Base-by-base conservation (phyloP, 805 yeast genomes). In the Sugiyamaella marilandica region DNA sequence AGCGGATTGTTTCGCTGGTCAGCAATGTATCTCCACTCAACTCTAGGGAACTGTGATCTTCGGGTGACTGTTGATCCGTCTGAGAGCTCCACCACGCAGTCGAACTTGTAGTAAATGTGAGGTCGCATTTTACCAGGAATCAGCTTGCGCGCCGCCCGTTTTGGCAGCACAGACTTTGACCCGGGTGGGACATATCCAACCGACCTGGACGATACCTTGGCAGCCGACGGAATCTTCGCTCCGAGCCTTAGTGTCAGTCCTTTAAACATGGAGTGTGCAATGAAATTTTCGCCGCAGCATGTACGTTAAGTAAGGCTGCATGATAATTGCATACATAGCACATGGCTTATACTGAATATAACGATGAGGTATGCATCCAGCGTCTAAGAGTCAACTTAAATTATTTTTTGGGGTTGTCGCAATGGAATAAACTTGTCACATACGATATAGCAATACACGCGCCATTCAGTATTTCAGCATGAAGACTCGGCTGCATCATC, bases 21-120 rank as follows among this genome's bases (percentile, higher is more conserved):
- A 49, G 83, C 81, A 61, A 94, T 80, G 80, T 89, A 81, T 67
- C 94, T 77, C 62, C 87, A 74, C 64, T 94, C 97, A 50, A 80
- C 84, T 62, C 88, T 86, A 10, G 99, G 99, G 55, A 82, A 88
- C 59, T 87, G 95, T 0, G 96, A 82, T 62, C 87, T 79, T 70
- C 99, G 80, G 34, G 74, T 74, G 33, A 90, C 75, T 1, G 95
- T 96, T 31, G 97, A 86, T 1, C 99, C 99, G 67, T 94, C 99
- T 59, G 95, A 85, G 54, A 91, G 77, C 70, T 92, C 96, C n/a
- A 94, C 91, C 35, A 78, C 70, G 32, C 91, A 85, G 58, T 92
- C 90, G 67, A 94, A 94, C 68, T 88, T 88, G 72, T 92, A 80
- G 70, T 88, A 91, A 39, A 94, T 85, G 33, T 97, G 90, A 1